Conservation (phyloP, 306 rosid species). For the Alnus rubra region DNA sequence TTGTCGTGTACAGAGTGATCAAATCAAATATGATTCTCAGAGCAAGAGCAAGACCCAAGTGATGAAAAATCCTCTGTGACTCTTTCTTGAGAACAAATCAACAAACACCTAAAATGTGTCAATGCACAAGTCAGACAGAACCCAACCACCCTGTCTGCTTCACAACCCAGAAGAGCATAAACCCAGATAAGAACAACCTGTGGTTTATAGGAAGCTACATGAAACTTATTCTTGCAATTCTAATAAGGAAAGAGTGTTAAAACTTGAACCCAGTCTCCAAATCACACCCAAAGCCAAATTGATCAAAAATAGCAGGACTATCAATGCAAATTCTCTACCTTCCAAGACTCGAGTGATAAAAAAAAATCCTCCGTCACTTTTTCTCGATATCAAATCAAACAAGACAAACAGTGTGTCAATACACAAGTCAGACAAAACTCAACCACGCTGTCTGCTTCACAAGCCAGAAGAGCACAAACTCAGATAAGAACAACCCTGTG, state of each 20-base stretch:
- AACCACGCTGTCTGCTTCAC: not conserved
- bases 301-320: not conserved
- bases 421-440: not conserved
- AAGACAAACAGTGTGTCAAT: not conserved
- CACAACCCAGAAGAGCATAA: constrained; percentile 9
- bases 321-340: no score
- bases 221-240: not conserved
- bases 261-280: constrained; percentile 11
- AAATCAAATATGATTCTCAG: not conserved
- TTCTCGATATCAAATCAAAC: no score
- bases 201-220: not conserved
- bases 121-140: not conserved
- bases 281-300: not conserved
- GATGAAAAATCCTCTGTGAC: not conserved
- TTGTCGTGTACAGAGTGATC: not conserved
- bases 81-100: not conserved
- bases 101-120: not conserved
- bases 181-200: constrained; percentile 10
- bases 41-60: not conserved
- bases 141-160: not conserved
- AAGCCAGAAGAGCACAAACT: constrained; percentile 5
- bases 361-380: no score
- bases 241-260: constrained; percentile 18
- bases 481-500: constrained; percentile 16
- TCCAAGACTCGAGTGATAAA: no score